Evolutionary conservation across 2,329 filamentous ascomycete genomes (phyloP).

Genomic region (Alternaria rosae): DNA sequence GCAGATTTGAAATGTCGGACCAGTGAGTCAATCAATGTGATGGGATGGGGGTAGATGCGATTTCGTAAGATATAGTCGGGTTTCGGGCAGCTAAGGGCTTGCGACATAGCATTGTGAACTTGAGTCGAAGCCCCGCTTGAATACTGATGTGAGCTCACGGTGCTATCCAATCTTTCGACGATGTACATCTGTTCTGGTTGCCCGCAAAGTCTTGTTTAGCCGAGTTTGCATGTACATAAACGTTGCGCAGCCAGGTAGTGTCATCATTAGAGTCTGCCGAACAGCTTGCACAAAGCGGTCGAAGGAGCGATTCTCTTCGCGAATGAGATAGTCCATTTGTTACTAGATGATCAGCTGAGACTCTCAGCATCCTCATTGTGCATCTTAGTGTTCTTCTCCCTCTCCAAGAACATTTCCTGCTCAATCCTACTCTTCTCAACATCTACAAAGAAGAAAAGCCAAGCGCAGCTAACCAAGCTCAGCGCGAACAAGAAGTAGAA

Average conservation of each 20-base stretch:
- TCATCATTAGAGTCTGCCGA: neutral
- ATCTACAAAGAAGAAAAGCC: constrained; percentile 34
- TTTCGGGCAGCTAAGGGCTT: neutral
- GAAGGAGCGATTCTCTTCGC: neutral
- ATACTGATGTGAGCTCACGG: neutral
- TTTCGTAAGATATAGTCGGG: neutral
- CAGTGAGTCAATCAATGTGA: neutral
- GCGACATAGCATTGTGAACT: neutral
- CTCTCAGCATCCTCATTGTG: neutral
- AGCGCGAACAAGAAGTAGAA: constrained; percentile 67
- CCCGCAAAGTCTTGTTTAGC: neutral
- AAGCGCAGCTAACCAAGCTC: constrained; percentile 30
- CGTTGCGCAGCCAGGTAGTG: neutral
- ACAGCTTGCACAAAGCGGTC: rapidly evolving
- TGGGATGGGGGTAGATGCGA: neutral
- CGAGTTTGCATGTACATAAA: neutral
- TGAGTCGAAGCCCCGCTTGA: neutral
- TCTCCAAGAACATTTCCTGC: constrained; percentile 33
- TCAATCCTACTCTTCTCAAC: constrained; percentile 34
- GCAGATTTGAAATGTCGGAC: neutral
- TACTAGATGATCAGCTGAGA: neutral
- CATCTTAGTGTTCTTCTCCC: constrained; percentile 23
- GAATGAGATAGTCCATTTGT: neutral
- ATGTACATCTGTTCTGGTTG: neutral
- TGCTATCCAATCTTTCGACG: neutral